Conservation (phyloP, 208 protist genomes). For the Trypanosoma grayi region DNA sequence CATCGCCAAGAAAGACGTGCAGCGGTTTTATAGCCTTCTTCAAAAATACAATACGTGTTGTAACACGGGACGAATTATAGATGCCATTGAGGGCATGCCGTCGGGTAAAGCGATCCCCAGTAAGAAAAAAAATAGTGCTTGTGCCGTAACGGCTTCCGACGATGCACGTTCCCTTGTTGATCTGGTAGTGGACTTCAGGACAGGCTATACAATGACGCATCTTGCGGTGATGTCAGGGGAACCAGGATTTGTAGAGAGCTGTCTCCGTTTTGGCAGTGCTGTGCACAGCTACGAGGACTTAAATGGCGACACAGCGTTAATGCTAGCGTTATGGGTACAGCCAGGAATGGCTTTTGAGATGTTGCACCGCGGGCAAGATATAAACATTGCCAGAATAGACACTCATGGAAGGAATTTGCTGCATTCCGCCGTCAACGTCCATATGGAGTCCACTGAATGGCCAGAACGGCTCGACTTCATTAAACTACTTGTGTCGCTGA, state of each 20-base stretch:
- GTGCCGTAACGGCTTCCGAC: neutral
- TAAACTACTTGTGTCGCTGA: conserved; percentile 20
- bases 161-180: conserved; percentile 27
- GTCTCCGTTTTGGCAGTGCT: conserved; percentile 29
- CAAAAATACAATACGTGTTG: conserved; percentile 11
- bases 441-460: conserved; percentile 29
- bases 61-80: neutral
- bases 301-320: conserved; percentile 42
- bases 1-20: conserved; percentile 12
- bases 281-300: conserved; percentile 38
- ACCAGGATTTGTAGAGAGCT: conserved; percentile 21
- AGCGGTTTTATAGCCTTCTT: conserved; percentile 24
- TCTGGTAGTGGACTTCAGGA: conserved; percentile 31
- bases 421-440: conserved; percentile 31
- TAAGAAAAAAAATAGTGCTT: neutral
- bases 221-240: conserved; percentile 29
- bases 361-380: conserved; percentile 3
- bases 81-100: neutral
- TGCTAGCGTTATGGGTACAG: conserved; percentile 29
- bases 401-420: conserved; percentile 30
- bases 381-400: conserved; percentile 7
- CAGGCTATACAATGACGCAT: conserved; percentile 45
- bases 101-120: neutral
- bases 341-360: conserved; percentile 16
- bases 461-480: conserved; percentile 29